Conservation (phyloP, 2,329 filamentous ascomycete genomes). For the Ophiostoma himal-ulmi region DNA sequence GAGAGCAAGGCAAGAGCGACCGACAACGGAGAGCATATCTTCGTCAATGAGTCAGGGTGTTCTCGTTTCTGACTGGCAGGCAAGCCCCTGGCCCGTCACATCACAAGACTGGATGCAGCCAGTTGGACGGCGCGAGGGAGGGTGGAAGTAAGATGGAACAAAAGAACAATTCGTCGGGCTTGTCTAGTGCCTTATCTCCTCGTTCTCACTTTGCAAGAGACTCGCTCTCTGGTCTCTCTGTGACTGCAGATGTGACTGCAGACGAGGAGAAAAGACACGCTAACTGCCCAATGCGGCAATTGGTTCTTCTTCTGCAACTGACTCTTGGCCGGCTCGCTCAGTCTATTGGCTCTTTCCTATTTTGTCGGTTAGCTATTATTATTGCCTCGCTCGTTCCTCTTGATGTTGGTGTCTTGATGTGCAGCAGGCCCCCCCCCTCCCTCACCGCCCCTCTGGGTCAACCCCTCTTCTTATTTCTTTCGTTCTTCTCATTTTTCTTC, state of each 20-base stretch:
- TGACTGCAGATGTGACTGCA: background rate
- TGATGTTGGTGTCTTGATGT: conserved; percentile 14
- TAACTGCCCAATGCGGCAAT: conserved; percentile 1
- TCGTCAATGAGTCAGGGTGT: background rate
- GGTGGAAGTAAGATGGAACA: background rate
- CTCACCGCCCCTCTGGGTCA: conserved; percentile 20
- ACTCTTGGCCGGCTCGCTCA: background rate
- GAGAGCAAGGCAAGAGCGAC: background rate
- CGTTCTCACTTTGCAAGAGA: no score
- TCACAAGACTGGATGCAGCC: background rate
- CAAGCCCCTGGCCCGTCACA: background rate
- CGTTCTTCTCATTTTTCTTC: background rate
- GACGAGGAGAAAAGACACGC: background rate
- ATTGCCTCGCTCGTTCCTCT: background rate
- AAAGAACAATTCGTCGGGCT: conserved; percentile 1
- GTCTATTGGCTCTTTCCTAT: background rate
- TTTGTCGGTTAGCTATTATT: background rate
- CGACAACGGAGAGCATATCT: background rate
- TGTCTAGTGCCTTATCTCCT: background rate
- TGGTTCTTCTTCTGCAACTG: background rate
- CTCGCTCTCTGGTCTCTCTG: no score
- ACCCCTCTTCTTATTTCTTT: conserved; percentile 12
- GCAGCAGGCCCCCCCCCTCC: conserved; percentile 4
- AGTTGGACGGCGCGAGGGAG: no score
- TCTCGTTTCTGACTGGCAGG: background rate